Base-by-base conservation (phyloP, 2,329 filamentous ascomycete genomes). In the Sordariomycetes sp. region DNA sequence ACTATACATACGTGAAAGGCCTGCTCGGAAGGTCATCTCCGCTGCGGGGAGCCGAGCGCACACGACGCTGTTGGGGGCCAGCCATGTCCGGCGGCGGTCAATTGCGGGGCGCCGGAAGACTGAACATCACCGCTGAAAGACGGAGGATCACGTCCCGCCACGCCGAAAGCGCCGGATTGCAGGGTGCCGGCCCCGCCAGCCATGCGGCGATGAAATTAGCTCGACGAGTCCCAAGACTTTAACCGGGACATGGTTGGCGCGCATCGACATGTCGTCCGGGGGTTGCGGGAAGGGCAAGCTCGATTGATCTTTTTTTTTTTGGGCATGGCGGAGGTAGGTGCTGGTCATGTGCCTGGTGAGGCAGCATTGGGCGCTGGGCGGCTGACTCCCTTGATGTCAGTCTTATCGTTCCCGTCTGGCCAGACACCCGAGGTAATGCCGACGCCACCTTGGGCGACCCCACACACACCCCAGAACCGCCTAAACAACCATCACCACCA, bases 401-500 rank as follows among this genome's bases (percentile, higher is more conserved):
- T 32, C 46, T 50, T 50, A 50, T 50, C 46, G 46, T 24, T 50
- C n/a, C n/a, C 12, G 22, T 50, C 20, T 22, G 7, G 3, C n/a
- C 18, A 3, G 20, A 22, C 46, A 22, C 20, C 46, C 46, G 46
- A 50, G n/a, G 46, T 11, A 50, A 11, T 50, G 20, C 46, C 46
- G 46, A 8, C 46, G 20, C n/a, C 46, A 20, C 46, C 5, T 50
- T 24, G n/a, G 20, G n/a, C 46, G 6, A 57, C 54, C 54, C 54
- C 54, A 57, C 54, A 56, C 40, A 32, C n/a, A n/a, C n/a, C 28
- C 54, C 50, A 22, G 54, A 50, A 50, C 43, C 46, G 54, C 54
- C 46, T 57, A 25, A 54, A 54, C 37, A 57, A 51, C 18, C 54
- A 57, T 57, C 54, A 57, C 43, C 54, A 57, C 37, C 54, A 57